Conservation (phyloP, 2,329 filamentous ascomycete genomes). For the Colletotrichum zoysiae region DNA sequence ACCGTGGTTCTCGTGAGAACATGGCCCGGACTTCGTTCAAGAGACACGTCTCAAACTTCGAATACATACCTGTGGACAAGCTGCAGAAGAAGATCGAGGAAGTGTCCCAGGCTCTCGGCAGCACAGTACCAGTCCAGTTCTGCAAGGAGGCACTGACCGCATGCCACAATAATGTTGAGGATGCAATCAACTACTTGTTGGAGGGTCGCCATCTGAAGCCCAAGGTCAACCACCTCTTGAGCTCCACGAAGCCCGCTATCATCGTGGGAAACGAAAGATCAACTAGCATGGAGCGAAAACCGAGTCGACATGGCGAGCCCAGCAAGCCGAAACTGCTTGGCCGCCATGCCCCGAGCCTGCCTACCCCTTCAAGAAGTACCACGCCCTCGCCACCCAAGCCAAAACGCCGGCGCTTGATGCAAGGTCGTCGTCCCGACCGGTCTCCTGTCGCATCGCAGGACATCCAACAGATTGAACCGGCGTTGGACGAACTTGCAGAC, state of each 20-base stretch:
- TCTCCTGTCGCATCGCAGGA: constrained; percentile 42
- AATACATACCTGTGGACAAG: constrained; percentile 63
- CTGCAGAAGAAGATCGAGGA: constrained; percentile 53
- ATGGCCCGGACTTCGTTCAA: constrained; percentile 72
- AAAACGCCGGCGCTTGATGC: constrained; percentile 50
- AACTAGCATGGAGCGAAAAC: constrained; percentile 25
- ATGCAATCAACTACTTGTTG: constrained; percentile 50
- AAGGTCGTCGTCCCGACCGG: constrained; percentile 49
- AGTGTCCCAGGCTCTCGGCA: constrained; percentile 53
- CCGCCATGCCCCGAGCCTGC: constrained; percentile 34
- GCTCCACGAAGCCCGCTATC: constrained; percentile 43
- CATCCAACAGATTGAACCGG: constrained; percentile 47
- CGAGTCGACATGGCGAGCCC: constrained; percentile 38
- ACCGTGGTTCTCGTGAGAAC: constrained; percentile 69
- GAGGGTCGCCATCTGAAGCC: constrained; percentile 43
- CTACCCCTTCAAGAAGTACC: constrained; percentile 40
- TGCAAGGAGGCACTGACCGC: constrained; percentile 51
- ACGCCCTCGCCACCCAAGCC: constrained; percentile 49
- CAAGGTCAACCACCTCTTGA: constrained; percentile 32
- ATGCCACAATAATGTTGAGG: constrained; percentile 52
- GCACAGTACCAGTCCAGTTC: constrained; percentile 48
- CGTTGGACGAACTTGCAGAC: constrained; percentile 47
- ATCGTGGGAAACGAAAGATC: constrained; percentile 34
- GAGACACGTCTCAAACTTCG: constrained; percentile 54
- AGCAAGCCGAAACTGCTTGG: constrained; percentile 39